Evolutionary conservation across 2,329 filamentous ascomycete genomes (phyloP).

Genomic region (Talaromyces sp.): DNA sequence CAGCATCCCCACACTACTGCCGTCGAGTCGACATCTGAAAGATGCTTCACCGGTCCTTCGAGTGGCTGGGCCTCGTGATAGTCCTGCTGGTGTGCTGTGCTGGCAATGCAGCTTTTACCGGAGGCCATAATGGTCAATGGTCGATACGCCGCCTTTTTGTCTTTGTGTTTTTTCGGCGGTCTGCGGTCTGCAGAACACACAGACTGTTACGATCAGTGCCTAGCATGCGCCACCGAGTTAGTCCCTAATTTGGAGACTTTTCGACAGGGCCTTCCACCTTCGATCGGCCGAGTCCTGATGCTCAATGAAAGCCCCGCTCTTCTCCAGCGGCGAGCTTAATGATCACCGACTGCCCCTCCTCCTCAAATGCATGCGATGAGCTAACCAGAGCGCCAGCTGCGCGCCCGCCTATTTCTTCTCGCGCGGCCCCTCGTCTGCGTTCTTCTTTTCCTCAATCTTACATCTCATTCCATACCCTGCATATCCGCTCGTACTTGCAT

Average conservation of each 20-base stretch:
- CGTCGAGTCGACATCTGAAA: not conserved
- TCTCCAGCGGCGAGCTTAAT: not conserved
- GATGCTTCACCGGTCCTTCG: not conserved
- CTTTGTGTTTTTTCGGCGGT: not conserved
- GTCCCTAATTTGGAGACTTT: not conserved
- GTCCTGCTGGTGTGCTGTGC: not conserved
- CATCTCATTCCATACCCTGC: not conserved
- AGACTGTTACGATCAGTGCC: not conserved
- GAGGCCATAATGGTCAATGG: not conserved
- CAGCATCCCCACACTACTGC: conserved; percentile 57
- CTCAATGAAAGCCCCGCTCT: not conserved
- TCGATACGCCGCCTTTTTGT: not conserved
- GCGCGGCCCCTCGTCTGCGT: not conserved
- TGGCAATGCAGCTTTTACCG: not conserved
- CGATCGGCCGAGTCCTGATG: not conserved
- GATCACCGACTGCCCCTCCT: conserved; percentile 11
- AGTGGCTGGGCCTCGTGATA: not conserved
- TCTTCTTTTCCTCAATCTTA: not conserved
- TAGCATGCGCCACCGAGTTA: not conserved
- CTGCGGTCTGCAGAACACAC: not conserved
- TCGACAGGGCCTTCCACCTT: not conserved
- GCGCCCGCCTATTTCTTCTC: conserved; percentile 1
- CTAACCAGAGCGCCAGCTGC: not conserved
- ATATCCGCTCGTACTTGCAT: conserved; percentile 5
- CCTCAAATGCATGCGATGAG: conserved; percentile 1